phyloP scores from a whole-genome alignment of 306 rosid genomes.

The Cucurbita pepo region DNA sequence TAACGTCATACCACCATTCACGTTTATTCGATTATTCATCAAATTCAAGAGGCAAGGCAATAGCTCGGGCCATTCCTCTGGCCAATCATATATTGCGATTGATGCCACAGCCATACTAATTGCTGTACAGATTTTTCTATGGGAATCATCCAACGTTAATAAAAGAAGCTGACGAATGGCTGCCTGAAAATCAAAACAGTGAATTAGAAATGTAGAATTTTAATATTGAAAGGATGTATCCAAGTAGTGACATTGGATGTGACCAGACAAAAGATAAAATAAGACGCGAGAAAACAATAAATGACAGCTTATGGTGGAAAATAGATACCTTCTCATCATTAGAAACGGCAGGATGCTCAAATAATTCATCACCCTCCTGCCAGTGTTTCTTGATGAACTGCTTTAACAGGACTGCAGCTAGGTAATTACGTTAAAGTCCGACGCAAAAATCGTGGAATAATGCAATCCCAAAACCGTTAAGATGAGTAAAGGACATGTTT shows the following conservation, averaged over 20 bases:
- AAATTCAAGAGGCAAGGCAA: slow-evolving; percentile 62
- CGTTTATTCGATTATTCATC: slow-evolving; percentile 46
- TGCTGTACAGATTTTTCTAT: slow-evolving; percentile 84
- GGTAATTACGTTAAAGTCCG: slow-evolving; percentile 57
- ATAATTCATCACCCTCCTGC: slow-evolving; percentile 76
- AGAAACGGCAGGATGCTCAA: slow-evolving; percentile 77
- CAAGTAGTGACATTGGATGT: background rate
- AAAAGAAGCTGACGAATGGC: slow-evolving; percentile 53
- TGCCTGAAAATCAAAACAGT: slow-evolving; percentile 30
- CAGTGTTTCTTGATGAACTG: slow-evolving; percentile 86
- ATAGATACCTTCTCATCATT: slow-evolving; percentile 56
- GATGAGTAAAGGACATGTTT: background rate
- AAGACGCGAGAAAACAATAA: background rate
- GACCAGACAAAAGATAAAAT: background rate
- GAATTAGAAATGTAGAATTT: slow-evolving; percentile 10
- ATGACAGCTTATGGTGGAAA: background rate
- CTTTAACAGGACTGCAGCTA: slow-evolving; percentile 97
- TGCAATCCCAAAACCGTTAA: background rate
- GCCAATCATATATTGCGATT: slow-evolving; percentile 84
- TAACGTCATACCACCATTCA: slow-evolving; percentile 52
- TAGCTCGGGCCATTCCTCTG: slow-evolving; percentile 87
- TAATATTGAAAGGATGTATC: background rate
- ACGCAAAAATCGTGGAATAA: slow-evolving; percentile 6
- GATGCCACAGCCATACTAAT: slow-evolving; percentile 92
- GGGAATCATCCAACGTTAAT: slow-evolving; percentile 68